phyloP scores from a whole-genome alignment of 768 basidiomycete species.

The Tremella fuciformis region DNA sequence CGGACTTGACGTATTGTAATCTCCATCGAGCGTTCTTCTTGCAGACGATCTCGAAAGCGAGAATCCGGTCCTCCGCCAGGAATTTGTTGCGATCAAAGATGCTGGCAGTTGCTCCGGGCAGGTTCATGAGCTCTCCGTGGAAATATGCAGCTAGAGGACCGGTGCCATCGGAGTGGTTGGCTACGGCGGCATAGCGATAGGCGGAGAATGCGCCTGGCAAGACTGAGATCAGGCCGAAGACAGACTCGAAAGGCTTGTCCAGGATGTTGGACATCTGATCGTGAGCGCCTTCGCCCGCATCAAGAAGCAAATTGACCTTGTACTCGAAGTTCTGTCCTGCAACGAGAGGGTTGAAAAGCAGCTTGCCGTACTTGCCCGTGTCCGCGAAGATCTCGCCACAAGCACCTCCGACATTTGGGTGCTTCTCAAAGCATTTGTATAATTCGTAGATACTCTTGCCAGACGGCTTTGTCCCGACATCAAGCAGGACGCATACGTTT shows the following conservation, averaged over 20 bases:
- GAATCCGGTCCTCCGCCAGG: conserved; percentile 61
- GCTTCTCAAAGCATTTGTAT: conserved; percentile 48
- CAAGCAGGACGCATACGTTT: conserved; percentile 49
- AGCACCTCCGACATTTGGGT: conserved; percentile 46
- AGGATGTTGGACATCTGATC: conserved; percentile 45
- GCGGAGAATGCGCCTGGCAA: conserved; percentile 49
- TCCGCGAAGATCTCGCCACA: conserved; percentile 49
- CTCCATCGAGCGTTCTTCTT: conserved; percentile 48
- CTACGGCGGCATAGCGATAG: conserved; percentile 46
- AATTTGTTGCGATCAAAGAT: conserved; percentile 78
- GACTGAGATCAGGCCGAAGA: conserved; percentile 46
- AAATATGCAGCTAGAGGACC: conserved; percentile 46
- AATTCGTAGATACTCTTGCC: conserved; percentile 49
- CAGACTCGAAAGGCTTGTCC: conserved; percentile 47
- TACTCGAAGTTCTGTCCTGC: conserved; percentile 49
- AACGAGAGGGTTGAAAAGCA: conserved; percentile 45
- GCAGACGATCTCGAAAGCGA: conserved; percentile 39
- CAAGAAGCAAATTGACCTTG: conserved; percentile 21
- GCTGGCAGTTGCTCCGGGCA: conserved; percentile 38
- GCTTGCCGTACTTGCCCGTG: conserved; percentile 39
- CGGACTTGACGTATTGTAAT: conserved; percentile 48
- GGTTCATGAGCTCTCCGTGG: conserved; percentile 49
- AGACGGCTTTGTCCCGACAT: conserved; percentile 49
- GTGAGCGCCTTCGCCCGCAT: neutral
- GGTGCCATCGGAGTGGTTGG: conserved; percentile 44